Conservation (phyloP, 2,329 filamentous ascomycete species). For the Cladosporium phlei region DNA sequence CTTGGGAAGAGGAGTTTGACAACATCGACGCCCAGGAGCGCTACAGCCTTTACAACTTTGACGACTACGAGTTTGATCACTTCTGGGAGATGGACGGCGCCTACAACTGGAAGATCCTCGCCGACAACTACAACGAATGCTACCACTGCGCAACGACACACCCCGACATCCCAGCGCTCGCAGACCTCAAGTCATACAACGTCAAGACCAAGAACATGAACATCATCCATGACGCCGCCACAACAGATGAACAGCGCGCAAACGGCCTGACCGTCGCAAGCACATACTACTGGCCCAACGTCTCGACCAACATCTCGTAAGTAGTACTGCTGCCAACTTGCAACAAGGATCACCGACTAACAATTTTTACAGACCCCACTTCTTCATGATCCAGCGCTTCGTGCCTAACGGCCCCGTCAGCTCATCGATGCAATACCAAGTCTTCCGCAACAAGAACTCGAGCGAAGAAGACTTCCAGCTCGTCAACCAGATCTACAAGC, state of each 20-base stretch:
- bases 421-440: conserved; percentile 57
- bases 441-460: conserved; percentile 58
- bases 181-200: conserved; percentile 53
- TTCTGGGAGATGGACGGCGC: conserved; percentile 53
- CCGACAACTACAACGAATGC: conserved; percentile 64
- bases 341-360: conserved; percentile 4
- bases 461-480: conserved; percentile 54
- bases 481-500: conserved; percentile 58
- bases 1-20: conserved; percentile 51
- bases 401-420: conserved; percentile 50
- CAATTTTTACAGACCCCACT: conserved; percentile 48
- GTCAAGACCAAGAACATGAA: conserved; percentile 47
- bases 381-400: conserved; percentile 61
- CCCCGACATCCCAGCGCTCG: conserved; percentile 53
- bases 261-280: conserved; percentile 44
- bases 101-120: conserved; percentile 58
- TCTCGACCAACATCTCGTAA: conserved; percentile 49
- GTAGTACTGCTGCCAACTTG: conserved; percentile 23
- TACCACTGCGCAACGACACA: conserved; percentile 60
- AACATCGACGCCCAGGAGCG: conserved; percentile 44
- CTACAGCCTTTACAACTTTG: conserved; percentile 45
- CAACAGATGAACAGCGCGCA: conserved; percentile 46
- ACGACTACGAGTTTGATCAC: conserved; percentile 55
- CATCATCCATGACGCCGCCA: conserved; percentile 46
- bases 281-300: conserved; percentile 50